phyloP scores from a whole-genome alignment of 164 flowering plant species.

The Chloranthus sessilifolius region DNA sequence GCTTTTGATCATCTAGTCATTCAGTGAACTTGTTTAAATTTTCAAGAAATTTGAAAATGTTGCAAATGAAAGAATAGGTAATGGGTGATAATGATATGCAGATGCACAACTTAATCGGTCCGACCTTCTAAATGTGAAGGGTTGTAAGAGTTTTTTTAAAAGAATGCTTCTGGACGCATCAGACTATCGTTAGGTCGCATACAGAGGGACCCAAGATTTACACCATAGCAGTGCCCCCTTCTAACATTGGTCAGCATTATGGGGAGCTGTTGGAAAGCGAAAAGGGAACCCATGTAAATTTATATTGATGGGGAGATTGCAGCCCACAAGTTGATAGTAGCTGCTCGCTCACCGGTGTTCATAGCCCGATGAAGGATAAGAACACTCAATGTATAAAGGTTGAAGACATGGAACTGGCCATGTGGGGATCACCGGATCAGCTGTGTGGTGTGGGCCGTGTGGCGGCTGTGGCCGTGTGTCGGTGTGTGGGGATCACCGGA shows the following conservation, averaged over 20 bases:
- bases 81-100: not conserved
- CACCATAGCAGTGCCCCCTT: slow-evolving; percentile 54
- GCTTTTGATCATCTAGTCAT: no score
- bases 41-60: not conserved
- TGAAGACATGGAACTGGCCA: slow-evolving; percentile 3
- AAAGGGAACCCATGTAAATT: slow-evolving; percentile 57
- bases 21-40: no score
- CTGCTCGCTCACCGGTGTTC: slow-evolving; percentile 83
- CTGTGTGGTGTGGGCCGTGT: no score
- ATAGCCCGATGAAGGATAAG: slow-evolving; percentile 37
- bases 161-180: slow-evolving; percentile 70
- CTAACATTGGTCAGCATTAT: slow-evolving; percentile 60
- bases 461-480: no score
- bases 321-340: slow-evolving; percentile 76
- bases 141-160: slow-evolving; percentile 79
- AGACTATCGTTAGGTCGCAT: no score
- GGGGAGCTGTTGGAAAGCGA: slow-evolving; percentile 74
- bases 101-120: slow-evolving; percentile 1
- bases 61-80: not conserved
- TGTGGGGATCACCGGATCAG: no score
- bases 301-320: slow-evolving; percentile 69
- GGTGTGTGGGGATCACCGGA: no score
- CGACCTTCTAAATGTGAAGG: slow-evolving; percentile 42
- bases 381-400: not conserved
- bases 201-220: slow-evolving; percentile 73